Percentiles rank a stretch among this genome's conserved stretches.
Evolutionary conservation across 352 stramenopile species (phyloP).

Genomic region (Elongisporangium anandrum): DNA sequence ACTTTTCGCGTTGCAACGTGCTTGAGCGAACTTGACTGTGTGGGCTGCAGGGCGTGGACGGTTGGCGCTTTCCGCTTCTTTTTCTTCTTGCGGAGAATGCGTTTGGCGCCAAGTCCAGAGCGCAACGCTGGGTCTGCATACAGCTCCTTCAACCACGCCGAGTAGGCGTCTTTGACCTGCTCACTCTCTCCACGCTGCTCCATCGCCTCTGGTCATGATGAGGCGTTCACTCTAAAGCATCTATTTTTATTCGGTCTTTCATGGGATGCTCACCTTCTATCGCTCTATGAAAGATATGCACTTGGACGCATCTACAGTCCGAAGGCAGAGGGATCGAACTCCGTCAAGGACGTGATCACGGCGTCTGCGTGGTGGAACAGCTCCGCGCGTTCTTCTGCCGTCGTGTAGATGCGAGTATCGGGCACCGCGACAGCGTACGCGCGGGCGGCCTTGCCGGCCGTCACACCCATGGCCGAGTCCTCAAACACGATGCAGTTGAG

Average conservation of each 20-base stretch:
- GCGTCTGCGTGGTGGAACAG: conserved; percentile 60
- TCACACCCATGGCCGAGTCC: conserved; percentile 67
- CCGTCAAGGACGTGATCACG: conserved; percentile 51
- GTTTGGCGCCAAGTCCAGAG: conserved; percentile 16
- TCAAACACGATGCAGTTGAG: conserved; percentile 65
- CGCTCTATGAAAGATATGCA: neutral
- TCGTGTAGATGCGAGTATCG: conserved; percentile 59
- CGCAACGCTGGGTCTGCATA: conserved; percentile 17
- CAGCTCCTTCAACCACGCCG: conserved; percentile 34
- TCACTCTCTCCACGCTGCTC: conserved; percentile 12
- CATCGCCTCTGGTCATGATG: conserved; percentile 14
- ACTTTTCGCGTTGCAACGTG: conserved; percentile 23
- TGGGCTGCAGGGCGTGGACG: conserved; percentile 40
- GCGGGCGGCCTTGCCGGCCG: conserved; percentile 47
- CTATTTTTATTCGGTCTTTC: conserved; percentile 1
- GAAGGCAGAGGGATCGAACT: conserved; percentile 34
- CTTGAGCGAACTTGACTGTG: conserved; percentile 44
- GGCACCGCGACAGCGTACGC: conserved; percentile 76
- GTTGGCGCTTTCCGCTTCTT: conserved; percentile 20
- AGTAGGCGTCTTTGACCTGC: conserved; percentile 34
- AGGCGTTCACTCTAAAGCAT: conserved; percentile 4
- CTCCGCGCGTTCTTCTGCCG: conserved; percentile 28
- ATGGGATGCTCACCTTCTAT: no score
- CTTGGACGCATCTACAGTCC: neutral
- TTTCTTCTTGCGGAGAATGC: conserved; percentile 26